Evolutionary conservation across 345 rosid genomes (phyloP).

Genomic region (Eucalyptus regnans): DNA sequence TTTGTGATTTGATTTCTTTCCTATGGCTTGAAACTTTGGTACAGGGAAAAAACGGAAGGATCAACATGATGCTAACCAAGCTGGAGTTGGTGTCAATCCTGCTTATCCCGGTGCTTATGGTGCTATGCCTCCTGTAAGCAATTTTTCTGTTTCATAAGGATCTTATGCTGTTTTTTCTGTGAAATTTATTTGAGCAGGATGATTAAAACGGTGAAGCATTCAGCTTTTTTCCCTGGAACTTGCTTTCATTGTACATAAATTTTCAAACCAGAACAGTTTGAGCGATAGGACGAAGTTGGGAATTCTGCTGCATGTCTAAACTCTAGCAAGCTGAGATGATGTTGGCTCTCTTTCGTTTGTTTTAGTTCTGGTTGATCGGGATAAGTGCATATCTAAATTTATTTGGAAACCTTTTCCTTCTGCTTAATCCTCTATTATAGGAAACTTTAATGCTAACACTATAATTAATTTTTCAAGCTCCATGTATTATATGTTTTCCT

Average conservation of each 20-base stretch:
- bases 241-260: background rate
- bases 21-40: background rate
- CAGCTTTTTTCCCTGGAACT: background rate
- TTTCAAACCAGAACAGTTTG: background rate
- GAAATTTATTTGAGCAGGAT: background rate
- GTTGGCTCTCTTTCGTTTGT: background rate
- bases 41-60: slow-evolving; percentile 83
- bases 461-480: background rate
- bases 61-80: slow-evolving; percentile 69
- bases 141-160: background rate
- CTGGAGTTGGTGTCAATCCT: slow-evolving; percentile 41
- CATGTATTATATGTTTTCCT: background rate
- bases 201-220: background rate
- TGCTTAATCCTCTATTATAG: background rate
- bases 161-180: background rate
- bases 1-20: background rate
- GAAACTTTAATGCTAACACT: background rate
- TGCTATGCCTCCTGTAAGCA: slow-evolving; percentile 77
- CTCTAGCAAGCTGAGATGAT: background rate
- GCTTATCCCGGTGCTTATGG: slow-evolving; percentile 69
- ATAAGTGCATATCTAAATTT: background rate
- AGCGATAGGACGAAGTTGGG: background rate
- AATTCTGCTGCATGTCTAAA: background rate
- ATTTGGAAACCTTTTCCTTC: background rate
- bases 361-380: background rate